Evolutionary conservation across 1,284 basidiomycete species (phyloP), one percentile per base, ranked within the genome.

Genomic region (Microbotryum scabiosae): DNA sequence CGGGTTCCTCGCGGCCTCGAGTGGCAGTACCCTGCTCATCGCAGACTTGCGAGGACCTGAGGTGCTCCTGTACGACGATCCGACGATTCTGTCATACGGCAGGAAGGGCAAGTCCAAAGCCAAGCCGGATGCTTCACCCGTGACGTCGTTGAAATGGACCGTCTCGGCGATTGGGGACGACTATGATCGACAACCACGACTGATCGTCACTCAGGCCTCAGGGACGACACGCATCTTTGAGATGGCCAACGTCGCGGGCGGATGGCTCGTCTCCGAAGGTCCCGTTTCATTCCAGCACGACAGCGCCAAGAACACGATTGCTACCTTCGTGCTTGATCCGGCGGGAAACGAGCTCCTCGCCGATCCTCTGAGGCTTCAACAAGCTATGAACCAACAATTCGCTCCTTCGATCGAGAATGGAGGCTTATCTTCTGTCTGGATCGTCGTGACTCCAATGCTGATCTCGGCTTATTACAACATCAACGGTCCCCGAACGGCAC

Each of bases 31-130:
- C 3, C 63, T 90, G 21, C 76, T 82, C 26, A 75, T 90, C 36
- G 72, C 89, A 21, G 85, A 90, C 71, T 79, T 89, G 79, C 80
- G 86, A 26, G 84, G 82, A 1, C 87, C 87, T 0, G 78, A 79
- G 9, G 76, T 90, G 14, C 80, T 89, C 23, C 70, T 80, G 7
- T 75, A 81, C 44, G 77, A 78, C 74, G 75, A 55, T 70, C 74
- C 54, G 70, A 72, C 54, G 73, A 75, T 18, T 72, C 74, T 56
- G 20, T 10, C 16, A 16, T 66, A 66, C 66, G 70, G 69, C 51
- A 68, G 71, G 61, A 76, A 76, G 70, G 72, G 71, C 64, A 75
- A 74, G 41, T 65, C 62, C 9, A 74, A 73, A 51, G 63, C 70
- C 20, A 75, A 75, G 62, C 73, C 66, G 1, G 77, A 77, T 55